These are phyloP conservation scores for Salvia rosmarinus DNA, from an alignment of 257 asterid species.

Conservation along the genomic window DNA sequence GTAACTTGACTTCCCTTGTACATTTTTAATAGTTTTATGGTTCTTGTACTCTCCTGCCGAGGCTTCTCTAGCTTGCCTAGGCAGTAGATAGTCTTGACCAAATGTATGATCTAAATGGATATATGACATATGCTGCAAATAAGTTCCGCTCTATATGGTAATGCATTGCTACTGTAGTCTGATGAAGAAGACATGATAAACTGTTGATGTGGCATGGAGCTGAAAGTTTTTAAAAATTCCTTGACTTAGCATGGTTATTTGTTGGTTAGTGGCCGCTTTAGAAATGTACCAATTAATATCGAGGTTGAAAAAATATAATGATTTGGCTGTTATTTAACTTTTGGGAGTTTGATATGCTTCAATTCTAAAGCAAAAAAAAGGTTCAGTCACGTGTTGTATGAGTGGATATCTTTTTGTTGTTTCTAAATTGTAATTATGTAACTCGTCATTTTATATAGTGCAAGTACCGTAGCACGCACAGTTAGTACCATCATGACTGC, in stretches of 20 bases:
- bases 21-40: conserved; percentile 5
- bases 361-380: not conserved
- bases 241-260: not conserved
- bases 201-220: conserved; percentile 1
- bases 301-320: conserved; percentile 17
- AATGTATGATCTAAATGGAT: not conserved
- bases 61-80: conserved; percentile 21
- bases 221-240: not conserved
- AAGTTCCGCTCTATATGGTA: not conserved
- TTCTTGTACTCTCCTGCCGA: not conserved
- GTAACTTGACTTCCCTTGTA: conserved; percentile 48
- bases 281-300: not conserved
- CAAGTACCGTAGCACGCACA: conserved; percentile 82
- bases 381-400: conserved; percentile 13
- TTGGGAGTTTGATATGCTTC: conserved; percentile 14
- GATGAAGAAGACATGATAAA: conserved; percentile 3
- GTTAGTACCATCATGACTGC: conserved; percentile 90
- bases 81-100: conserved; percentile 17
- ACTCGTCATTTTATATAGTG: conserved; percentile 53
- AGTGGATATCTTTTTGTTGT: conserved; percentile 17
- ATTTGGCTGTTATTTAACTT: not conserved
- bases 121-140: conserved; percentile 6
- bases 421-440: conserved; percentile 33
- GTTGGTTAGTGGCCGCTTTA: not conserved
- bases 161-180: conserved; percentile 1